phyloP scores from a whole-genome alignment of 441 rosid genomes.

The Theobroma grandiflorum region DNA sequence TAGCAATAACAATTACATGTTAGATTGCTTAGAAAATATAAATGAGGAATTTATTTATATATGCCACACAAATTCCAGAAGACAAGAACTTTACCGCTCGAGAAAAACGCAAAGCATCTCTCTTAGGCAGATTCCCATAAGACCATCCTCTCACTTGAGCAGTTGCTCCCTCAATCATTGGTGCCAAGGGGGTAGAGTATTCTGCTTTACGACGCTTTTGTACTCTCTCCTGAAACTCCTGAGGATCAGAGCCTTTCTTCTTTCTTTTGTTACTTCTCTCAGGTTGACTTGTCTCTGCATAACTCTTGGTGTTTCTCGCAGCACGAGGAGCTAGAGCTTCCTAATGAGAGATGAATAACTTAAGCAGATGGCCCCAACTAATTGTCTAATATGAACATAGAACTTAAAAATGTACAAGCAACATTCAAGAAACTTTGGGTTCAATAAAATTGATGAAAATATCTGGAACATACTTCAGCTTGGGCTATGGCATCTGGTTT shows the following conservation, averaged over 20 bases:
- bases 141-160: constrained; percentile 99
- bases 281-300: constrained; percentile 79
- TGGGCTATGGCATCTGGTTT: constrained; percentile 90
- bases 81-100: constrained; percentile 70
- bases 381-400: background rate
- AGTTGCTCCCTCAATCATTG: constrained; percentile 88
- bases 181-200: constrained; percentile 60
- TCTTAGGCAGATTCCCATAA: constrained; percentile 91
- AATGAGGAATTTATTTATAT: background rate
- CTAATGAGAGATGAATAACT: constrained; percentile 46
- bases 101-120: constrained; percentile 96
- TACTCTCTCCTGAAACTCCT: constrained; percentile 69
- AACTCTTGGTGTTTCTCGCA: constrained; percentile 91
- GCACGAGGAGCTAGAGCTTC: constrained; percentile 97
- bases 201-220: constrained; percentile 90
- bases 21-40: background rate
- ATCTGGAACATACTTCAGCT: constrained; percentile 75
- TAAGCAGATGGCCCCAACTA: constrained; percentile 14
- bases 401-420: constrained; percentile 6
- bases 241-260: constrained; percentile 81
- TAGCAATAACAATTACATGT: constrained; percentile 5
- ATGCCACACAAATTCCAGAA: constrained; percentile 14
- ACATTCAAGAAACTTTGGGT: constrained; percentile 23
- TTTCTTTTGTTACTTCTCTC: constrained; percentile 83
- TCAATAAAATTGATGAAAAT: constrained; percentile 30